Percentiles rank a stretch among this genome's conserved stretches.
phyloP scores from a whole-genome alignment of 257 asterid species.

The Anisodus acutangulus region DNA sequence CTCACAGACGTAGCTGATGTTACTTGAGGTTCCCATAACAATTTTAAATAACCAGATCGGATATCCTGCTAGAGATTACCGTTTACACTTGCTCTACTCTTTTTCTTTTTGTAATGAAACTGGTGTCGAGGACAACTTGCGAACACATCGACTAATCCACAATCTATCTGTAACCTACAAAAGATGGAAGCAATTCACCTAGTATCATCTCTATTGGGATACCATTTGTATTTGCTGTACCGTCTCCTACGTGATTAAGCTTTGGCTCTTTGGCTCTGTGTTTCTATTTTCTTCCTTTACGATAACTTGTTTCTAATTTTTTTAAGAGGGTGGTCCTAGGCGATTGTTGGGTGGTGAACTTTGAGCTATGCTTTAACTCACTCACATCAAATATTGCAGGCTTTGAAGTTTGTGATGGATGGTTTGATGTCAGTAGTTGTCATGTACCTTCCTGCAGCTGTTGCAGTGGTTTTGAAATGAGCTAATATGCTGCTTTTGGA shows the following conservation, averaged over 20 bases:
- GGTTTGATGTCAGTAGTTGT: conserved; percentile 18
- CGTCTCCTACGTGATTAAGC: neutral
- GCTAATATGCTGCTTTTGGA: neutral
- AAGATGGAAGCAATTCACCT: neutral
- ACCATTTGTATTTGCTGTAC: conserved; percentile 7
- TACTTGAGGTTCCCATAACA: neutral
- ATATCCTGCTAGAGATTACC: neutral
- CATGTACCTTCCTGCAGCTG: conserved; percentile 14
- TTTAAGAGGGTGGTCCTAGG: neutral
- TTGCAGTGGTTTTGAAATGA: conserved; percentile 8
- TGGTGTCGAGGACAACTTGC: neutral
- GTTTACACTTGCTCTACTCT: neutral
- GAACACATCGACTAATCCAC: neutral
- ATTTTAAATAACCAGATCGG: neutral
- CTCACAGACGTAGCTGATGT: neutral
- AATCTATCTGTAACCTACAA: neutral
- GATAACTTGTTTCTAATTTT: neutral
- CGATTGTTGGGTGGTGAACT: neutral
- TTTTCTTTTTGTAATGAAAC: neutral
- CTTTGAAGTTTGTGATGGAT: neutral
- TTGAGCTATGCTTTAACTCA: neutral
- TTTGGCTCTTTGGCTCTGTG: neutral
- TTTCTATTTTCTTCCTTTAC: neutral
- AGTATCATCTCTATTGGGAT: neutral
- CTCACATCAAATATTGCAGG: neutral